phyloP scores from a whole-genome alignment of 1,284 basidiomycete species.

The Psilocybe mexicana region DNA sequence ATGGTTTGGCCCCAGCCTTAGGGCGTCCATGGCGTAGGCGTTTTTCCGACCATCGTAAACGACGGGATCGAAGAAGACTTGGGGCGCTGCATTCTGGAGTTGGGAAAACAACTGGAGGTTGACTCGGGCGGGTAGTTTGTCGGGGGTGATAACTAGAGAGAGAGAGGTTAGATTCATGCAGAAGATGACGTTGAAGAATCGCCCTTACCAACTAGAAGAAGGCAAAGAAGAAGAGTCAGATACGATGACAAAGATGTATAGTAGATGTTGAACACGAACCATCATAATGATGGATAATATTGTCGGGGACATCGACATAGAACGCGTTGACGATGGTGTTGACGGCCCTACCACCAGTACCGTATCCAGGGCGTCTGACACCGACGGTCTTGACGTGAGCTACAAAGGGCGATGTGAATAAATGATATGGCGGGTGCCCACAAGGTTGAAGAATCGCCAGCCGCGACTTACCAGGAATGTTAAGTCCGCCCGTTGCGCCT shows the following conservation, averaged over 20 bases:
- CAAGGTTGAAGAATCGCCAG: not conserved
- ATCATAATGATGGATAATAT: slow-evolving; percentile 71
- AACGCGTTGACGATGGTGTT: slow-evolving; percentile 65
- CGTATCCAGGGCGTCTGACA: slow-evolving; percentile 63
- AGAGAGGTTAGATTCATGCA: not conserved
- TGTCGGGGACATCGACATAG: slow-evolving; percentile 50
- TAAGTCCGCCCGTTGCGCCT: slow-evolving; percentile 23
- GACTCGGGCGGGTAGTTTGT: slow-evolving; percentile 56
- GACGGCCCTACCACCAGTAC: slow-evolving; percentile 50
- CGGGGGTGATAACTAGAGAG: slow-evolving; percentile 51
- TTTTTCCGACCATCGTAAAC: slow-evolving; percentile 80
- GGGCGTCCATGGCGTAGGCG: slow-evolving; percentile 53
- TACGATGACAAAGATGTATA: slow-evolving; percentile 31
- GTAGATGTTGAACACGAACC: slow-evolving; percentile 43
- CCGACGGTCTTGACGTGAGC: slow-evolving; percentile 55
- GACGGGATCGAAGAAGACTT: slow-evolving; percentile 52
- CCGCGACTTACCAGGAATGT: slow-evolving; percentile 29
- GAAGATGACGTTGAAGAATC: not conserved
- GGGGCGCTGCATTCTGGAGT: slow-evolving; percentile 53
- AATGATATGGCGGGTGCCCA: not conserved
- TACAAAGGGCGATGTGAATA: slow-evolving; percentile 8
- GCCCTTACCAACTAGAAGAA: slow-evolving; percentile 27
- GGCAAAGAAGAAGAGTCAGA: not conserved
- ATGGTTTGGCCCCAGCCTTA: slow-evolving; percentile 50
- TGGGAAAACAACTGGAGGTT: slow-evolving; percentile 61